These are phyloP conservation scores for Eutypa lata DNA, from an alignment of 2,329 filamentous ascomycete species.

Conservation along the genomic window DNA sequence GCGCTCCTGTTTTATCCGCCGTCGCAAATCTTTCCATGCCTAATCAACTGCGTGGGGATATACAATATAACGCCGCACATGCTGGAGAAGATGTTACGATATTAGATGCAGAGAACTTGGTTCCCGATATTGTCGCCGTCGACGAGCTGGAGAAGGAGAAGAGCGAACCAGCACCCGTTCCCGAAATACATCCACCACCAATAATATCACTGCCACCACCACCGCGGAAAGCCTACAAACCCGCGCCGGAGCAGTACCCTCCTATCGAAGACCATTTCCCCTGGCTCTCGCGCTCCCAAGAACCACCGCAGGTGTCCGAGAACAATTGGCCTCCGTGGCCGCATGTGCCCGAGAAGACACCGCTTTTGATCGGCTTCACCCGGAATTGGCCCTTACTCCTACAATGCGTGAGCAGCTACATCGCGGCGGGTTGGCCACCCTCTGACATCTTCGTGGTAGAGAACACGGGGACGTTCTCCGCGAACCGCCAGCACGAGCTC, in stretches of 20 bases:
- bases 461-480: constrained; percentile 50
- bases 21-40: not conserved
- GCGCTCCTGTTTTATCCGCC: constrained; percentile 18
- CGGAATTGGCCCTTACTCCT: constrained; percentile 49
- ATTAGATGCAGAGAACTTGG: not conserved
- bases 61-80: constrained; percentile 2
- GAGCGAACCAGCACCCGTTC: not conserved
- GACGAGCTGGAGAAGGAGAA: not conserved
- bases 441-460: constrained; percentile 52
- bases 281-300: constrained; percentile 27
- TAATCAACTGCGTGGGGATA: not conserved
- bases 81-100: not conserved
- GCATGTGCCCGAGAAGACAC: constrained; percentile 34
- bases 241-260: constrained; percentile 18
- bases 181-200: not conserved
- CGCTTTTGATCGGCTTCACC: constrained; percentile 50
- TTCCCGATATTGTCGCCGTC: not conserved
- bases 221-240: constrained; percentile 31
- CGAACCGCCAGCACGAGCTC: constrained; percentile 41
- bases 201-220: not conserved
- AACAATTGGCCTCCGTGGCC: constrained; percentile 31
- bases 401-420: constrained; percentile 51
- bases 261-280: constrained; percentile 38
- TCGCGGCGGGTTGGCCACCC: constrained; percentile 53
- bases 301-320: constrained; percentile 24